A percentile compares a stretch with the other conserved stretches of the same genome.
Evolutionary conservation across 2,329 filamentous ascomycete genomes (phyloP).

Genomic region (Pseudogymnoascus sp.): DNA sequence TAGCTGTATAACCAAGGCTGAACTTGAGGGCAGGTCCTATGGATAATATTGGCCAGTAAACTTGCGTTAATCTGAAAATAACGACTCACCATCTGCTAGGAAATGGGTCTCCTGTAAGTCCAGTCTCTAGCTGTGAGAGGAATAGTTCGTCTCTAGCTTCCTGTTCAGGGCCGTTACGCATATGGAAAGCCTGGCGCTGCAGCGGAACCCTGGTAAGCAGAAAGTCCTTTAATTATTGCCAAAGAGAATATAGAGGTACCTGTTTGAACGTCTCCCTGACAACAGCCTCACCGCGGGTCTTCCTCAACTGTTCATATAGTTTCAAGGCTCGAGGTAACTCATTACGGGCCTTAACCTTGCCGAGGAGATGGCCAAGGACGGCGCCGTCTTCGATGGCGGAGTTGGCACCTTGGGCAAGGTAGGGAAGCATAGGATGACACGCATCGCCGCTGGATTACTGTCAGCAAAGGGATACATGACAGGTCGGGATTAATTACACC

Average conservation of each 20-base stretch:
- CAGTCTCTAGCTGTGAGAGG: neutral
- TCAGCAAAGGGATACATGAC: conserved; percentile 47
- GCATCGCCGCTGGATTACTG: conserved; percentile 43
- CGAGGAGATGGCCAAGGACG: conserved; percentile 47
- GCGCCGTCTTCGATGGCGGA: conserved; percentile 54
- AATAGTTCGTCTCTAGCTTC: conserved; percentile 10
- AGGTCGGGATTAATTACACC: conserved; percentile 50
- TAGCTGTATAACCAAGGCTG: neutral
- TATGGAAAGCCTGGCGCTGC: conserved; percentile 3
- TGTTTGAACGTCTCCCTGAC: conserved; percentile 19
- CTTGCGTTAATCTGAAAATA: neutral
- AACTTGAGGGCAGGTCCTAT: neutral
- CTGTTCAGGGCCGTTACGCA: conserved; percentile 10
- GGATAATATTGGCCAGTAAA: neutral
- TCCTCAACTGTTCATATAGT: conserved; percentile 43
- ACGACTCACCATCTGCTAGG: neutral
- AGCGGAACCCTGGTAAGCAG: neutral
- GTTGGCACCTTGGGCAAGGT: conserved; percentile 48
- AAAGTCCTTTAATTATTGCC: neutral
- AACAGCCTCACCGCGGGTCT: conserved; percentile 41
- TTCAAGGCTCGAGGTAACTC: conserved; percentile 18
- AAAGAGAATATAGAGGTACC: neutral
- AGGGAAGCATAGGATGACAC: conserved; percentile 58
- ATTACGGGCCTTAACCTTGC: conserved; percentile 36
- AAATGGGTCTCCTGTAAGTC: neutral